Base-by-base conservation (phyloP, 345 rosid genomes). In the Euphorbia lathyris region DNA sequence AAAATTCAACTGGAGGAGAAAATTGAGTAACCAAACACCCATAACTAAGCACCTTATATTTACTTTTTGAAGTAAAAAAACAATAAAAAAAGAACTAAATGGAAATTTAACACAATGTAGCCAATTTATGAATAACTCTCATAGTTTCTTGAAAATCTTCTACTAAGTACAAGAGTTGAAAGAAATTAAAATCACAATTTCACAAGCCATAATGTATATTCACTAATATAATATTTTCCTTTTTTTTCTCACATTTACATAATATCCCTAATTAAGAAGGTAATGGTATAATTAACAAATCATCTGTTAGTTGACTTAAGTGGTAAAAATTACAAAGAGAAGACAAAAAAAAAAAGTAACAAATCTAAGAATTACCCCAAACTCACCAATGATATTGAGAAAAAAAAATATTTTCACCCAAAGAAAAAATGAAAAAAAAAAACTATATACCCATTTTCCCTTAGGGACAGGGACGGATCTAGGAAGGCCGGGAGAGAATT, bases 191-290 rank as follows among this genome's bases (percentile, higher is more conserved):
- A 34, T 34, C 38, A 34, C 3, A 34, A 30, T 42, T 55, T 67
- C 70, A 69, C 77, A 81, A 78, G 36, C 72, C 76, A 12, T 25
- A 51, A 26, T 52, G 65, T 80, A 74, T 70, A 68, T 77, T 78
- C 69, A 72, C 76, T 71, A 72, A 72, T 79, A 72, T 55, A 51
- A 55, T 69, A 64, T 63, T 20, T 17, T 45, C 51, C 16, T 45
- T 57, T 75, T 68, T 25, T 9, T 65, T 65, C 12, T 67, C 68
- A 75, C 69, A 77, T 83, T 83, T 85, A 85, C 88, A 85, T 62
- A 42, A 75, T 36, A 51, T 60, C 60, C 76, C 80, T 65, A 45
- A 45, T 16, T 45, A 43, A 63, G 78, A 67, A 27, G 43, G 72
- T 56, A 40, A 2, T 45, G 67, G 77, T 74, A 76, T 77, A 74